phyloP scores from a whole-genome alignment of 1,284 basidiomycete species.

The Sanghuangporus sanghuang region DNA sequence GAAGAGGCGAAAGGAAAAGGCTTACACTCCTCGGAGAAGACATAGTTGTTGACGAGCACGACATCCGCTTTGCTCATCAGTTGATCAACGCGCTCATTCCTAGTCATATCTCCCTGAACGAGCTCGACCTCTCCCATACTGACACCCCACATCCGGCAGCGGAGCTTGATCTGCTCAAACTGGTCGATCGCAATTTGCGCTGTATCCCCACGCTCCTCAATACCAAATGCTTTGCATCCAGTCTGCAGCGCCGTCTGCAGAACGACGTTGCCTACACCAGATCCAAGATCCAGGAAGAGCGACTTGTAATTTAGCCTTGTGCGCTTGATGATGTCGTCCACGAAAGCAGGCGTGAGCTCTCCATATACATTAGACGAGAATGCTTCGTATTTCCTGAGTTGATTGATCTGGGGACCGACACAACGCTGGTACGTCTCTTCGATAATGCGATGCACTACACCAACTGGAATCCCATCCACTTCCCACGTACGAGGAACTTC shows the following conservation, averaged over 20 bases:
- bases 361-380: constrained; percentile 75
- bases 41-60: constrained; percentile 75
- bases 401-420: constrained; percentile 64
- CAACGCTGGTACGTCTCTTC: constrained; percentile 78
- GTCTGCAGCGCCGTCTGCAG: constrained; percentile 70
- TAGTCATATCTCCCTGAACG: constrained; percentile 69
- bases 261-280: constrained; percentile 75
- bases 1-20: neutral
- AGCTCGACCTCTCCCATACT: constrained; percentile 62
- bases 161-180: constrained; percentile 53
- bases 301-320: constrained; percentile 55
- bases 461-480: constrained; percentile 44
- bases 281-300: constrained; percentile 72
- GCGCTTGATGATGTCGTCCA: constrained; percentile 55
- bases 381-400: constrained; percentile 62
- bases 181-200: constrained; percentile 60
- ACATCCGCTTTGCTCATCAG: constrained; percentile 67
- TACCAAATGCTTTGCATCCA: constrained; percentile 67
- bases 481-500: constrained; percentile 45
- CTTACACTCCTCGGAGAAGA: constrained; percentile 47
- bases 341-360: constrained; percentile 67
- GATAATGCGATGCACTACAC: constrained; percentile 60
- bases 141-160: constrained; percentile 75
- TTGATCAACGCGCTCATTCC: constrained; percentile 52
- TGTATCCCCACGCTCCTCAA: constrained; percentile 59